Percentiles rank a stretch among this genome's conserved stretches.
Conservation (phyloP, 257 asterid species). For the Solanum sejunctum region DNA sequence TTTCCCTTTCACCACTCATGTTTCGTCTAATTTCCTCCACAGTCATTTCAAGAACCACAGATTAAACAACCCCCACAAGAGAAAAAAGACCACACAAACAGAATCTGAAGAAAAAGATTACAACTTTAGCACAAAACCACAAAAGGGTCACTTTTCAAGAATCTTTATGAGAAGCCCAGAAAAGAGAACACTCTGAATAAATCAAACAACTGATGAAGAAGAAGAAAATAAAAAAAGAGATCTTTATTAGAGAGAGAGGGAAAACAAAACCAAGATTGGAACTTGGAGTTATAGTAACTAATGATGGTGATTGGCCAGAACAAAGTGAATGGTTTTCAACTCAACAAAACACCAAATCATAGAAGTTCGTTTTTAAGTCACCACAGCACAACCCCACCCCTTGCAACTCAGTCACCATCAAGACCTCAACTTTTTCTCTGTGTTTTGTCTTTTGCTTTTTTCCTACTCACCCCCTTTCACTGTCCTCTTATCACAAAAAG, state of each 20-base stretch:
- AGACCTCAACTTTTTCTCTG: slow-evolving; percentile 4
- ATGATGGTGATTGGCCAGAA: slow-evolving; percentile 41
- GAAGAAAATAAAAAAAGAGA: not conserved
- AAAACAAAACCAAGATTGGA: slow-evolving; percentile 6
- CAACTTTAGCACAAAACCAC: slow-evolving; percentile 1
- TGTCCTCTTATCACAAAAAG: slow-evolving; percentile 1
- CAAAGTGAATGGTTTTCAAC: slow-evolving; percentile 37
- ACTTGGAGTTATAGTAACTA: slow-evolving; percentile 7
- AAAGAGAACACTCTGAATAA: slow-evolving; percentile 1
- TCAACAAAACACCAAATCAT: slow-evolving; percentile 39
- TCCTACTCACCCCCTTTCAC: not conserved
- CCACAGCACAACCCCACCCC: not conserved
- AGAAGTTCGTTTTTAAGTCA: slow-evolving; percentile 11
- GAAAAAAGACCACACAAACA: not conserved
- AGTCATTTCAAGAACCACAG: slow-evolving; percentile 25
- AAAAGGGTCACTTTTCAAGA: slow-evolving; percentile 14
- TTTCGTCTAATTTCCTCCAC: slow-evolving; percentile 43
- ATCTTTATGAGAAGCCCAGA: slow-evolving; percentile 15
- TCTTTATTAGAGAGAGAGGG: not conserved
- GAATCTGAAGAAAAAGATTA: not conserved
- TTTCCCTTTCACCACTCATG: slow-evolving; percentile 20
- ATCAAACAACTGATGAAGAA: not conserved
- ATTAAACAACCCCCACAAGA: slow-evolving; percentile 9
- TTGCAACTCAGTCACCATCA: not conserved
- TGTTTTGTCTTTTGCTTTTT: slow-evolving; percentile 33